Percentiles rank a stretch among this genome's conserved stretches.
These are phyloP conservation scores for Globisporangium heterothallicum DNA, from an alignment of 352 stramenopile genomes.

Conservation along the genomic window DNA sequence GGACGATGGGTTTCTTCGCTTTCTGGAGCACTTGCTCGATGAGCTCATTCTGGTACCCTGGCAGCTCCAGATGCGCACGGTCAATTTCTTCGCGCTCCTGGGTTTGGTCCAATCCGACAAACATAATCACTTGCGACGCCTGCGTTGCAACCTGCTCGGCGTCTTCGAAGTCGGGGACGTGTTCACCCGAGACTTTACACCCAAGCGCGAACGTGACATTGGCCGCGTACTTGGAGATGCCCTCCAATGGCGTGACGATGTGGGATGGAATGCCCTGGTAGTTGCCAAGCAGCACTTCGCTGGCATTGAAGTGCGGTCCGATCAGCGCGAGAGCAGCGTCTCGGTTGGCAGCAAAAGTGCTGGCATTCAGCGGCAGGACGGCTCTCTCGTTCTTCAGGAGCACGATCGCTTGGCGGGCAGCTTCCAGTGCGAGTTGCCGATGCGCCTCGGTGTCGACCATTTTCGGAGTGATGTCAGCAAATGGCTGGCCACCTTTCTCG, in stretches of 20 bases:
- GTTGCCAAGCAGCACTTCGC: conserved; percentile 53
- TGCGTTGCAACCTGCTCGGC: conserved; percentile 31
- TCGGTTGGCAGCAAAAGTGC: conserved; percentile 14
- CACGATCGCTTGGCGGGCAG: conserved; percentile 72
- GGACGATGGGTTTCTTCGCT: conserved; percentile 45
- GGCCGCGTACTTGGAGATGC: conserved; percentile 21
- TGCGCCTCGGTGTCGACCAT: conserved; percentile 52
- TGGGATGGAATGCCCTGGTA: conserved; percentile 62
- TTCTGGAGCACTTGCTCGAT: conserved; percentile 44
- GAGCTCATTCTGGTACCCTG: conserved; percentile 57
- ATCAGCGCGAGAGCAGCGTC: conserved; percentile 47
- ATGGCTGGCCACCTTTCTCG: conserved; percentile 67
- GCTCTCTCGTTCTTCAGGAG: conserved; percentile 85
- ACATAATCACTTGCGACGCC: conserved; percentile 46
- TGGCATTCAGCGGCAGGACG: conserved; percentile 46
- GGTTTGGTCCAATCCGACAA: conserved; percentile 58
- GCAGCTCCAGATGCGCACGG: conserved; percentile 49
- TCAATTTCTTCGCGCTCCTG: conserved; percentile 72
- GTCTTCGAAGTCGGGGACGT: conserved; percentile 41
- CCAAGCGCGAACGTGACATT: conserved; percentile 35
- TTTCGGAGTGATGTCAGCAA: conserved; percentile 38
- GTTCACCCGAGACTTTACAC: conserved; percentile 51
- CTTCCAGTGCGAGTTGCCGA: conserved; percentile 52
- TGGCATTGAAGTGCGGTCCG: conserved; percentile 72
- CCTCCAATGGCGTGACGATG: conserved; percentile 59